Evolutionary conservation across 805 yeast species (phyloP).

Genomic region (Suhomyces tanzawaensis): DNA sequence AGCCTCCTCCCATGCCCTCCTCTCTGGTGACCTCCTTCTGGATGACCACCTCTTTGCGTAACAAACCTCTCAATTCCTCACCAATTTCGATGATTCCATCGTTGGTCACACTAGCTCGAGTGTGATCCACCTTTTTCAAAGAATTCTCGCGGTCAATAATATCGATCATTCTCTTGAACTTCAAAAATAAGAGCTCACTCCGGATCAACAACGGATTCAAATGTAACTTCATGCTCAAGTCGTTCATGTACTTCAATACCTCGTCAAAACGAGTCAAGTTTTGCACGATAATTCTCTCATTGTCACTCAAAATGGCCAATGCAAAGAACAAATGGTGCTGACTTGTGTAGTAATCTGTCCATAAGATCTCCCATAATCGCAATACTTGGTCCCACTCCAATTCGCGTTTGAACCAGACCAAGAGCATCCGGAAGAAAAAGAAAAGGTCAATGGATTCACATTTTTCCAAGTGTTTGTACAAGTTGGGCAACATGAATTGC

Average conservation of each 20-base stretch:
- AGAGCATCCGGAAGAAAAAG: constrained; percentile 90
- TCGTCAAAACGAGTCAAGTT: constrained; percentile 83
- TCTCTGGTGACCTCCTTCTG: constrained; percentile 56
- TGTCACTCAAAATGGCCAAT: constrained; percentile 83
- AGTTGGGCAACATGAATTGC: constrained; percentile 85
- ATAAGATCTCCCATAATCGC: constrained; percentile 86
- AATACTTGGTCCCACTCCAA: constrained; percentile 74
- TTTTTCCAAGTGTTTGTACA: constrained; percentile 77
- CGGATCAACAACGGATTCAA: constrained; percentile 76
- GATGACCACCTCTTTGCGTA: constrained; percentile 60
- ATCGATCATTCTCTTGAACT: constrained; percentile 76
- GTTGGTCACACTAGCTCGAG: constrained; percentile 2
- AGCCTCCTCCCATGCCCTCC: constrained; percentile 47
- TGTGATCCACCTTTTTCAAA: constrained; percentile 10
- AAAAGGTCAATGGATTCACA: constrained; percentile 89
- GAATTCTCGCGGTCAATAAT: constrained; percentile 61
- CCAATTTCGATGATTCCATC: constrained; percentile 33
- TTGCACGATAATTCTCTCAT: constrained; percentile 72
- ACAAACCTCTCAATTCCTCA: constrained; percentile 56
- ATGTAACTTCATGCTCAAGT: constrained; percentile 72
- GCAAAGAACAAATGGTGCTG: constrained; percentile 89
- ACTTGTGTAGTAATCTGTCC: constrained; percentile 83
- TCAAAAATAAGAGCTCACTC: constrained; percentile 77
- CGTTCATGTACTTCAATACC: constrained; percentile 89
- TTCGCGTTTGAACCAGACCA: constrained; percentile 95